Conservation (phyloP, 129 eudicot genomes). For the Flaveria brownii region DNA sequence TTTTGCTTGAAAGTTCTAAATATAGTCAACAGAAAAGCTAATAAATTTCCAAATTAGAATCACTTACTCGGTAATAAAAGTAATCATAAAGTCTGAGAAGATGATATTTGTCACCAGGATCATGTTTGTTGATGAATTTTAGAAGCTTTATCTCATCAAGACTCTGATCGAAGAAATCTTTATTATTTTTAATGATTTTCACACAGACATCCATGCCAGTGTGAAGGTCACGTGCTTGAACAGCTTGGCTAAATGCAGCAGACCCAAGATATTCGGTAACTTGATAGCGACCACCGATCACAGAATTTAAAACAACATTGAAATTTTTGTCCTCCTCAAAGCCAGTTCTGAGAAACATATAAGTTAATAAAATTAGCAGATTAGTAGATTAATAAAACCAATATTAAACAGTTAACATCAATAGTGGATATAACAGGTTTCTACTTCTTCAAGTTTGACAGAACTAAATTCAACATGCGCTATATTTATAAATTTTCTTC, state of each 20-base stretch:
- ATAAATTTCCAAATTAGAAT: background rate
- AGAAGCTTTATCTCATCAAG: conserved; percentile 99
- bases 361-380: background rate
- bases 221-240: conserved; percentile 97
- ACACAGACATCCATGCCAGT: conserved; percentile 99
- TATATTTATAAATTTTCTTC: background rate
- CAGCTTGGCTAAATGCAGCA: conserved; percentile 99
- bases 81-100: conserved; percentile 95
- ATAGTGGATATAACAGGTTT: conserved; percentile 12
- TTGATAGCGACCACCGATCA: conserved; percentile 96
- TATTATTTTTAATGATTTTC: conserved; percentile 91
- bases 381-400: background rate
- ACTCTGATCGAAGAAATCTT: conserved; percentile 99
- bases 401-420: conserved; percentile 13
- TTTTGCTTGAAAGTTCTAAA: conserved; percentile 1
- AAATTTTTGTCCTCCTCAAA: conserved; percentile 99
- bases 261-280: conserved; percentile 99
- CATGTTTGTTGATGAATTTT: conserved; percentile 91
- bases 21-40: conserved; percentile 6
- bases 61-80: conserved; percentile 93
- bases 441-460: conserved; percentile 5
- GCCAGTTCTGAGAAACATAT: conserved; percentile 75
- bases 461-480: background rate
- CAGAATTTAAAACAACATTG: conserved; percentile 87
- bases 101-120: conserved; percentile 94